phyloP scores from a whole-genome alignment of 2,329 filamentous ascomycete species.

The Penicillium paneum region DNA sequence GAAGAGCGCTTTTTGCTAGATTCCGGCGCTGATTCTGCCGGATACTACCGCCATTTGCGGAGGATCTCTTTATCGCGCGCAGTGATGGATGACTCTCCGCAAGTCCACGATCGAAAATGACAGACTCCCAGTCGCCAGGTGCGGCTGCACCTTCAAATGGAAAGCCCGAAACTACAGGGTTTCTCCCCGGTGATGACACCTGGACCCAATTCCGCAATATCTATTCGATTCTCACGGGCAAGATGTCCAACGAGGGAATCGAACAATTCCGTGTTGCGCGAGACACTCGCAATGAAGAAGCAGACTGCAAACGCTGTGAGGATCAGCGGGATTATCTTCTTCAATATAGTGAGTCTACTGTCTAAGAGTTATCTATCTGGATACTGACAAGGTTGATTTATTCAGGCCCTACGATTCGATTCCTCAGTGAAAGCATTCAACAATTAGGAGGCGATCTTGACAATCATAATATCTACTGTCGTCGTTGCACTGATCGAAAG shows the following conservation, averaged over 20 bases:
- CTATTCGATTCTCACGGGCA: conserved; percentile 75
- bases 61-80: conserved; percentile 22
- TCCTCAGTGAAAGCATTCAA: conserved; percentile 76
- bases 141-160: conserved; percentile 18
- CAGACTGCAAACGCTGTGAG: conserved; percentile 79
- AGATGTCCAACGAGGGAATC: conserved; percentile 65
- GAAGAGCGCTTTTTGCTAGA: conserved; percentile 8
- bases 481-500: conserved; percentile 69
- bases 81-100: not conserved
- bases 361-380: not conserved
- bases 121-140: conserved; percentile 27
- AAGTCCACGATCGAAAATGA: conserved; percentile 25
- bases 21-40: conserved; percentile 29
- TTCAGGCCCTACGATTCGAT: conserved; percentile 72
- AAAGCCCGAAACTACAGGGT: conserved; percentile 35
- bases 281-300: conserved; percentile 70
- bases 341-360: conserved; percentile 57
- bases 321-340: conserved; percentile 79
- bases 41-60: conserved; percentile 29
- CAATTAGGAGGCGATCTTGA: conserved; percentile 75
- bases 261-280: conserved; percentile 75
- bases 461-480: conserved; percentile 72
- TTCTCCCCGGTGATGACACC: conserved; percentile 40
- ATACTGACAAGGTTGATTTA: not conserved
- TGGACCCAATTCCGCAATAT: conserved; percentile 71